Conservation (phyloP, 305 asterid species). For the Fraxinus greggii region DNA sequence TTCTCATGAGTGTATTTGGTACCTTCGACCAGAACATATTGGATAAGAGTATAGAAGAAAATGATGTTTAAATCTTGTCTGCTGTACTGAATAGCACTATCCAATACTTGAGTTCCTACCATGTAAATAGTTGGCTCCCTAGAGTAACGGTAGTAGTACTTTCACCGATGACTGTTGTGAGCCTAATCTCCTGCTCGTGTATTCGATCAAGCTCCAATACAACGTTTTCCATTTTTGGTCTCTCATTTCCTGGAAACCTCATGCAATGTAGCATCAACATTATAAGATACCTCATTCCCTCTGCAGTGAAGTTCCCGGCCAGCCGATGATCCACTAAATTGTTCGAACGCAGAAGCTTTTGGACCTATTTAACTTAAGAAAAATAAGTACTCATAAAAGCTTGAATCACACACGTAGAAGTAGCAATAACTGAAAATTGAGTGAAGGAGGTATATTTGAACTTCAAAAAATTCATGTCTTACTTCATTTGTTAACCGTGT, state of each 20-base stretch:
- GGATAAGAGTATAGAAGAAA: background rate
- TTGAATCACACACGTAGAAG: background rate
- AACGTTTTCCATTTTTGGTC: constrained; percentile 55
- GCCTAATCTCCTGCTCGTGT: constrained; percentile 58
- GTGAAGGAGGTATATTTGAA: background rate
- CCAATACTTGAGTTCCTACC: constrained; percentile 15
- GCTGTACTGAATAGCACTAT: background rate
- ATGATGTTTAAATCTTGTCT: background rate
- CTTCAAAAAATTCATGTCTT: background rate
- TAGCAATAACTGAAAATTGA: background rate
- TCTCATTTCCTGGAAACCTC: constrained; percentile 44
- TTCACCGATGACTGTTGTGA: constrained; percentile 63
- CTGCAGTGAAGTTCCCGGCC: constrained; percentile 53
- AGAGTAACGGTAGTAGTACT: constrained; percentile 51
- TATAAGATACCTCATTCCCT: constrained; percentile 60
- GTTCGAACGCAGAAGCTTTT: constrained; percentile 34
- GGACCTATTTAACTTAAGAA: constrained; percentile 36
- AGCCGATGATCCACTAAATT: constrained; percentile 48
- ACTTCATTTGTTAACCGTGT: background rate
- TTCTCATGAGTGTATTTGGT: background rate
- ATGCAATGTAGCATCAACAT: constrained; percentile 50
- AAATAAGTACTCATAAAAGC: background rate
- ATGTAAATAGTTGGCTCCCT: constrained; percentile 69
- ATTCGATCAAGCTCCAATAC: constrained; percentile 54
- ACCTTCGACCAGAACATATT: background rate